A percentile compares a stretch with the other conserved stretches of the same genome.
Conservation (phyloP, 2,329 filamentous ascomycete genomes). For the Talaromyces sp. region DNA sequence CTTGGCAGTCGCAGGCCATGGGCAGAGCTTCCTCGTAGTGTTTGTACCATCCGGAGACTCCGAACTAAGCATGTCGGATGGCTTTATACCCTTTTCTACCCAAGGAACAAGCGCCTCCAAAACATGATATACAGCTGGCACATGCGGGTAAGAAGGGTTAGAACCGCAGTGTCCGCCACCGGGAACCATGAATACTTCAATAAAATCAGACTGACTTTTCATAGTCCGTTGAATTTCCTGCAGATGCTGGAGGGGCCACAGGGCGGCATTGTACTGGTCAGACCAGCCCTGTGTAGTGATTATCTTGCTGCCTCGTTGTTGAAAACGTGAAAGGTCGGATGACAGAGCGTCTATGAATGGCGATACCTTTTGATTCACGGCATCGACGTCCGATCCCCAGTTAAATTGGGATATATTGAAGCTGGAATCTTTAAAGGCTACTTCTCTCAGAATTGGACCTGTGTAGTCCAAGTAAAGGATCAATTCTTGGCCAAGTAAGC, state of each 20-base stretch:
- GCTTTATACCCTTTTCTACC: slow-evolving; percentile 29
- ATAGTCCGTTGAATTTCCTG: slow-evolving; percentile 21
- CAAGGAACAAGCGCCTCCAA: slow-evolving; percentile 28
- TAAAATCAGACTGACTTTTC: slow-evolving; percentile 23
- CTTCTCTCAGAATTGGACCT: slow-evolving; percentile 31
- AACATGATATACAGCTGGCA: slow-evolving; percentile 25
- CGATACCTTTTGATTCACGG: slow-evolving; percentile 28
- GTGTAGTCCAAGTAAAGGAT: slow-evolving; percentile 30
- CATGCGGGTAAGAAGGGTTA: slow-evolving; percentile 24
- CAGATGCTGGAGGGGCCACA: slow-evolving; percentile 34
- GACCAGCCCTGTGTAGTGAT: slow-evolving; percentile 37
- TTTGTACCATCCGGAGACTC: slow-evolving; percentile 24
- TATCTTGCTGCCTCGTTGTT: slow-evolving; percentile 28
- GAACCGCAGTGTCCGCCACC: slow-evolving; percentile 38
- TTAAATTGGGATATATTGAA: slow-evolving; percentile 34
- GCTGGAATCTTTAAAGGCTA: slow-evolving; percentile 34
- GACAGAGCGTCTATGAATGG: slow-evolving; percentile 36
- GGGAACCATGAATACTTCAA: slow-evolving; percentile 36
- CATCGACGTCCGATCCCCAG: slow-evolving; percentile 28
- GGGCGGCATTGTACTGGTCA: slow-evolving; percentile 32
- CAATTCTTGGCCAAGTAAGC: slow-evolving; percentile 35
- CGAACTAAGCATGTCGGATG: slow-evolving; percentile 25
- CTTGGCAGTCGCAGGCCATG: slow-evolving; percentile 27
- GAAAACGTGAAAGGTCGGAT: slow-evolving; percentile 17
- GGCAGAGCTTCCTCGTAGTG: slow-evolving; percentile 29